Conservation (phyloP, 495 filamentous ascomycete species). For the Annulohypoxylon nitens region DNA sequence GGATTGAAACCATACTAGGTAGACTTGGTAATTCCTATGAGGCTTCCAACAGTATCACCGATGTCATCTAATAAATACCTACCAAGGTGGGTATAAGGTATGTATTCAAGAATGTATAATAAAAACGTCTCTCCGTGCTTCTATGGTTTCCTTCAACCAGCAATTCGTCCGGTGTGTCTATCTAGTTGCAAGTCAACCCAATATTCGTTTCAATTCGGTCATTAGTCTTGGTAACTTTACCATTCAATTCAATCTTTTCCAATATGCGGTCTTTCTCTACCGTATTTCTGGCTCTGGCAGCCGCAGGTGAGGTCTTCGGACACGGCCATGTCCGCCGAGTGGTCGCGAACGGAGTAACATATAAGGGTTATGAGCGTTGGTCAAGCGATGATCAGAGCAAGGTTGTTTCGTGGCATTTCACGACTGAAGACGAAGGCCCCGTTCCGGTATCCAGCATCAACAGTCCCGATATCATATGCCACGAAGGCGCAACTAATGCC, state of each 20-base stretch:
- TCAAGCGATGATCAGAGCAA: constrained; percentile 55
- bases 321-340: constrained; percentile 68
- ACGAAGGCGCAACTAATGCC: constrained; percentile 54
- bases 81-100: neutral
- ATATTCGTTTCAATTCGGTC: neutral
- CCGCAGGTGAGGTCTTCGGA: constrained; percentile 60
- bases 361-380: constrained; percentile 53
- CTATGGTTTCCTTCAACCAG: neutral
- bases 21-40: constrained; percentile 9
- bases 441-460: constrained; percentile 57
- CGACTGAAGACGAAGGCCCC: constrained; percentile 66
- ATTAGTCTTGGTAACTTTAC: neutral
- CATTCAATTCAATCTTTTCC: neutral
- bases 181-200: neutral
- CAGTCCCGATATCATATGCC: constrained; percentile 58
- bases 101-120: neutral
- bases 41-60: neutral
- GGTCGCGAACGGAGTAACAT: constrained; percentile 64
- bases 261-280: constrained; percentile 37
- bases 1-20: neutral
- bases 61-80: neutral
- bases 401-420: constrained; percentile 61
- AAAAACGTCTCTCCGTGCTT: neutral
- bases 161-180: neutral
- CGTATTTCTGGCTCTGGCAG: constrained; percentile 57